Evolutionary conservation across 768 basidiomycete genomes (phyloP), one percentile per base, ranked within the genome.

Genomic region (Candolleomyces eurysporus): DNA sequence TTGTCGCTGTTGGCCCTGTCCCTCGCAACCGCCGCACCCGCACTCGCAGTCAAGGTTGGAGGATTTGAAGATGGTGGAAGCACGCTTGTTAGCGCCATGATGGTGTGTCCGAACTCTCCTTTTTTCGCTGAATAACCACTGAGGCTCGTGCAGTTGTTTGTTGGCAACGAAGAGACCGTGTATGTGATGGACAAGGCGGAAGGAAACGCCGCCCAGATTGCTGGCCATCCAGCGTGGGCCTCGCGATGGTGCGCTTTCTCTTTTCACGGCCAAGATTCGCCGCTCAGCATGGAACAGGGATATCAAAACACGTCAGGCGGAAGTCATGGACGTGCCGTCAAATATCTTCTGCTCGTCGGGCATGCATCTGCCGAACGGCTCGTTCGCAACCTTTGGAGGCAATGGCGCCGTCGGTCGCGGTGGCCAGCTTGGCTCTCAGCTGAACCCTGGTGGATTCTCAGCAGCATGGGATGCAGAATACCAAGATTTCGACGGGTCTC

Each of bases 101-200:
- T 83, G 82, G 81, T 83, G 45, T 42, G 73, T 65, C 36, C 61
- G 19, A 59, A 30, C 22, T 45, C 58, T 73, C 69, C 43, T 42
- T 36, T 59, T 45, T 50, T 55, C 26, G 26, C 26, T 46, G 45
- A 13, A 46, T 7, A 36, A 7, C 11, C 36, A 11, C 36, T 21
- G 45, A 17, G 45, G 45, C 10, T 9, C 16, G 6, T 9, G 22
- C 68, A 90, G 90, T 85, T 90, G 84, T 92, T 94, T 72, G 75
- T 94, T 56, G 92, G 91, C 36, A 91, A 88, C 64, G 76, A 82
- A 7, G 78, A 92, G 65, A 92, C 87, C 71, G 89, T 96, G 39
- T 96, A 95, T 74, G 90, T 95, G 21, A 76, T 95, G n/a, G 94
- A 97, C 79, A 97, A 97, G 77, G 85, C 88, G 1, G 92, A 94